Conservation (phyloP, 2,329 filamentous ascomycete species). For the Neurospora sp. region DNA sequence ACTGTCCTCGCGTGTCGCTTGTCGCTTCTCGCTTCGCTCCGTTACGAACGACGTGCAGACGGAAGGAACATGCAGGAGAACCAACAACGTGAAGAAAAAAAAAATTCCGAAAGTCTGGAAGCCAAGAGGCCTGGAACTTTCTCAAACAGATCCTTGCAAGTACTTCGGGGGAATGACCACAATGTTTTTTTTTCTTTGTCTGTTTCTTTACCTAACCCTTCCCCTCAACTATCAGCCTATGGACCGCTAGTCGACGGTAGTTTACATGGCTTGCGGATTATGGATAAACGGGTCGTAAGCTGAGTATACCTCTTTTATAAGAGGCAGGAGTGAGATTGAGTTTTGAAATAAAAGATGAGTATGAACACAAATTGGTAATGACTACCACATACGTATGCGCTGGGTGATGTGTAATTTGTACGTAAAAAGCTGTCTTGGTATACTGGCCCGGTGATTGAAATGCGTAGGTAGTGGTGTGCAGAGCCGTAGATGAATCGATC, state of each 20-base stretch:
- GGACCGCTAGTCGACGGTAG: no score
- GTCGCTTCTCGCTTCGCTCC: background rate
- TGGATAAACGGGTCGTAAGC: background rate
- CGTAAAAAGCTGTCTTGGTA: background rate
- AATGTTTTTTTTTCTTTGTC: background rate
- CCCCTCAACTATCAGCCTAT: no score
- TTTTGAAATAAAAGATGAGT: background rate
- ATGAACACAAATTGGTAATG: background rate
- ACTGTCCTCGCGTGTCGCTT: background rate
- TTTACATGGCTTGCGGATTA: background rate
- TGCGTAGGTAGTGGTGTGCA: background rate
- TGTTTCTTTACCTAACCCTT: background rate
- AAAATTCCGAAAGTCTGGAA: background rate
- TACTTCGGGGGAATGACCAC: background rate
- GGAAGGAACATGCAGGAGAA: background rate
- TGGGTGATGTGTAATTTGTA: background rate
- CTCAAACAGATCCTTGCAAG: background rate
- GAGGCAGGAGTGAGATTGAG: background rate
- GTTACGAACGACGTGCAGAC: background rate
- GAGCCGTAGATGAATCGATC: background rate
- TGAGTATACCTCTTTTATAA: background rate
- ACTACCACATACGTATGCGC: background rate
- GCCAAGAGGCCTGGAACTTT: background rate
- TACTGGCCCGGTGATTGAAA: background rate
- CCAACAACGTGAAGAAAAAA: background rate